Evolutionary conservation across 2,329 filamentous ascomycete genomes (phyloP).

Genomic region (Ophiostoma triangulosporum): DNA sequence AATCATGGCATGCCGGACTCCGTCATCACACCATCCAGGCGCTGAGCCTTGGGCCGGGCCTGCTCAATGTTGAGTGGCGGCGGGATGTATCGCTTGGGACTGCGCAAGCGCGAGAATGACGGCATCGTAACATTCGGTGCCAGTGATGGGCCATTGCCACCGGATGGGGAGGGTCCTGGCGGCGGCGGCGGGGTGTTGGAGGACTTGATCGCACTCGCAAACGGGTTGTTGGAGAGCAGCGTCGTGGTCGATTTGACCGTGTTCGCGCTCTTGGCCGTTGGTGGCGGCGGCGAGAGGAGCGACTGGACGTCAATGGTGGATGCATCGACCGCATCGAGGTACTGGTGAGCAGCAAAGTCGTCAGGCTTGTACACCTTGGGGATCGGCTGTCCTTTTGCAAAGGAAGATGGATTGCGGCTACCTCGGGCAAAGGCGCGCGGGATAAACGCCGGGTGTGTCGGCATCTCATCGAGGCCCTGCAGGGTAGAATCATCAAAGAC

Average conservation of each 20-base stretch:
- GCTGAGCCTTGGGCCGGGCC: not conserved
- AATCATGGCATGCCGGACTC: not conserved
- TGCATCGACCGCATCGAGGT: slow-evolving; percentile 22
- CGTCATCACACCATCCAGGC: not conserved
- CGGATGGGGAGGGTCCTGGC: not conserved
- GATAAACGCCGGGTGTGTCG: slow-evolving; percentile 36
- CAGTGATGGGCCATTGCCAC: not conserved
- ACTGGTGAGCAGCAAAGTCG: slow-evolving; percentile 24
- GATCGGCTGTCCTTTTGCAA: not conserved
- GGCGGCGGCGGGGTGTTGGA: not conserved
- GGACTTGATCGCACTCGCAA: not conserved
- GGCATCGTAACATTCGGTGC: slow-evolving; percentile 13
- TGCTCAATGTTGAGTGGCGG: slow-evolving; percentile 21
- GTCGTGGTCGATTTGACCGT: not conserved
- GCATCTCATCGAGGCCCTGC: slow-evolving; percentile 21
- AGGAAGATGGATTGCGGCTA: slow-evolving; percentile 3
- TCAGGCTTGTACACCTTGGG: slow-evolving; percentile 14
- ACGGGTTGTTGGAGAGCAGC: not conserved
- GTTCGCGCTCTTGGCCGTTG: not conserved
- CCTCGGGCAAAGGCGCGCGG: slow-evolving; percentile 17
- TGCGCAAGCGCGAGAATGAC: slow-evolving; percentile 24
- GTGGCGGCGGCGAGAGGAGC: slow-evolving; percentile 12
- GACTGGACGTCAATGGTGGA: slow-evolving; percentile 9
- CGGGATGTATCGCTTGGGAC: slow-evolving; percentile 29
- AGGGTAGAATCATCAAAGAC: not conserved